These are phyloP conservation scores for Hortiboletus flavorubellus DNA, from an alignment of 768 basidiomycete species.

Conservation along the genomic window DNA sequence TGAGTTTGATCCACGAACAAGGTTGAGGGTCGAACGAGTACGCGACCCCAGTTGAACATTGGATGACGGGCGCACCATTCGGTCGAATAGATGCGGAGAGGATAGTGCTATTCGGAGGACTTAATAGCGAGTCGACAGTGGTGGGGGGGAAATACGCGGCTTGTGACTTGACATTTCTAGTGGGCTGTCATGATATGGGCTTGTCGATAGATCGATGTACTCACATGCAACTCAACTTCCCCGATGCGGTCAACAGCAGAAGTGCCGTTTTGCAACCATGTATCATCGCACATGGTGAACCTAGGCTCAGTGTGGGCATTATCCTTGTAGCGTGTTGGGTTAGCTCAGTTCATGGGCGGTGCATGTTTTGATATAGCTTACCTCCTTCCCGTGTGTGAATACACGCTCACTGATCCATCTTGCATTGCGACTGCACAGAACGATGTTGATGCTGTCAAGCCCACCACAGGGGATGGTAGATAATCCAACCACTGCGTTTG, in stretches of 20 bases:
- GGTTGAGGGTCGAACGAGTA: constrained; percentile 76
- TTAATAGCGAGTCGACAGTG: constrained; percentile 58
- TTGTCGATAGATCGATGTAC: constrained; percentile 13
- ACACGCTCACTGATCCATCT: constrained; percentile 80
- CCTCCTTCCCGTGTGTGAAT: constrained; percentile 83
- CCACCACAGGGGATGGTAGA: constrained; percentile 67
- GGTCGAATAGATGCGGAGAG: constrained; percentile 64
- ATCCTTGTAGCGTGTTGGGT: constrained; percentile 44
- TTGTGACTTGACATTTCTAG: constrained; percentile 75
- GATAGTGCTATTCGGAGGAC: constrained; percentile 56
- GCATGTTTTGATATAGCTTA: constrained; percentile 31
- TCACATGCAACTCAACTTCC: constrained; percentile 76
- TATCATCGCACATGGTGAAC: constrained; percentile 66
- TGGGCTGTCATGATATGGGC: constrained; percentile 4
- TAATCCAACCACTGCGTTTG: constrained; percentile 90
- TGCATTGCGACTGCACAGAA: constrained; percentile 78
- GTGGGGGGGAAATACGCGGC: constrained; percentile 61
- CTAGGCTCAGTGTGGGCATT: constrained; percentile 73
- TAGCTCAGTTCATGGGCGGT: background rate
- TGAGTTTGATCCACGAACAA: constrained; percentile 68
- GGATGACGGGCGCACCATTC: constrained; percentile 76
- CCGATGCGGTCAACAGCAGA: constrained; percentile 68
- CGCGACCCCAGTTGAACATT: constrained; percentile 71
- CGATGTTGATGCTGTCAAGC: constrained; percentile 54
- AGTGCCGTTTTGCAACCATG: constrained; percentile 62